These are phyloP conservation scores for Pseudocercospora musae DNA, from an alignment of 2,329 filamentous ascomycete species.

Conservation along the genomic window DNA sequence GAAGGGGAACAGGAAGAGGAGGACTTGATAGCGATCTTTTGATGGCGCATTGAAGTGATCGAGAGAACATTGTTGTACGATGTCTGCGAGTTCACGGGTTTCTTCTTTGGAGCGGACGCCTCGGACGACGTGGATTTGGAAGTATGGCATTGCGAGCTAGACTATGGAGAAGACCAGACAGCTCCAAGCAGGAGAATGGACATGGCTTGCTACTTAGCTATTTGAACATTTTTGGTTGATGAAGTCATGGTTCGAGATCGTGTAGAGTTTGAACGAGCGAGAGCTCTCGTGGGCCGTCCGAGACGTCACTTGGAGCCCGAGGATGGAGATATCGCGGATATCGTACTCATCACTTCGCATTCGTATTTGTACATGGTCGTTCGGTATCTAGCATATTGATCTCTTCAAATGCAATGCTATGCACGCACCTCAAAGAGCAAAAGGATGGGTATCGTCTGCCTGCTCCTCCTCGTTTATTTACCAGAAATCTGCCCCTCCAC, in stretches of 20 bases:
- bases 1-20: not conserved
- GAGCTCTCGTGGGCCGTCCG: not conserved
- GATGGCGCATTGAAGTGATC: conserved; percentile 31
- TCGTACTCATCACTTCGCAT: not conserved
- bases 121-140: conserved; percentile 33
- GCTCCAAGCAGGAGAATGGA: too few species aligned
- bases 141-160: conserved; percentile 29
- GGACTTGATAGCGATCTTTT: conserved; percentile 33
- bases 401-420: not conserved
- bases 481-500: conserved; percentile 72
- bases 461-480: conserved; percentile 8
- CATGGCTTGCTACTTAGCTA: too few species aligned
- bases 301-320: not conserved
- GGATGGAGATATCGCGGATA: not conserved
- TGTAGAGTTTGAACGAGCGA: not conserved
- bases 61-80: conserved; percentile 31
- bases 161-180: too few species aligned
- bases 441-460: not conserved
- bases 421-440: not conserved
- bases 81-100: conserved; percentile 31
- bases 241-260: conserved; percentile 1
- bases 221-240: not conserved
- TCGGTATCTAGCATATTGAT: not conserved
- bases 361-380: not conserved
- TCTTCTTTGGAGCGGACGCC: conserved; percentile 27